These are phyloP conservation scores for Phascolomyces articulosus DNA, from an alignment of 371 early-diverging fungal species.

Conservation along the genomic window DNA sequence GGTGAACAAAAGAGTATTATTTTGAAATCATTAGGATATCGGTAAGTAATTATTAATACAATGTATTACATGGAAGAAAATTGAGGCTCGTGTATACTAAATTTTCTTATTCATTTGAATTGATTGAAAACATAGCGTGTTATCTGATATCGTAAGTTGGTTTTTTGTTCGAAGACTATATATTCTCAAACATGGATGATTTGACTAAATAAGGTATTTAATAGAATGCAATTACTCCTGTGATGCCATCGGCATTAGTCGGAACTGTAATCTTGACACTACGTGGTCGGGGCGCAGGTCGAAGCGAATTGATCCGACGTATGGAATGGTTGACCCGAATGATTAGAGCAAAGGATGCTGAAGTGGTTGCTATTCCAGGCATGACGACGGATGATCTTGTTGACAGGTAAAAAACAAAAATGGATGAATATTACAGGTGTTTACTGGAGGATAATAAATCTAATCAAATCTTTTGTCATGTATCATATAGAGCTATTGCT, in stretches of 20 bases:
- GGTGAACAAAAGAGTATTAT: slow-evolving; percentile 33
- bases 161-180: background rate
- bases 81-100: too few relatives aligned
- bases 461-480: too few relatives aligned
- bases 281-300: slow-evolving; percentile 82
- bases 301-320: slow-evolving; percentile 76
- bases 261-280: slow-evolving; percentile 83
- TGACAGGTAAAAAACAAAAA: slow-evolving; percentile 45
- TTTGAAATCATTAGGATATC: slow-evolving; percentile 55
- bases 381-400: slow-evolving; percentile 64
- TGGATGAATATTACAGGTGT: background rate
- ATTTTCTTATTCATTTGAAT: background rate
- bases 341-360: slow-evolving; percentile 72
- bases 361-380: slow-evolving; percentile 79
- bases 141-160: slow-evolving; percentile 70
- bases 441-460: too few relatives aligned
- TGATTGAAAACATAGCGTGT: slow-evolving; percentile 37
- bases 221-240: slow-evolving; percentile 67
- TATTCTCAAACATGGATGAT: background rate
- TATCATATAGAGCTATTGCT: background rate
- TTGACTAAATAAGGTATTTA: background rate
- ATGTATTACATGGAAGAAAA: too few relatives aligned
- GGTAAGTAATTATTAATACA: slow-evolving; percentile 22
- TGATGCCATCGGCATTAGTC: slow-evolving; percentile 87
- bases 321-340: slow-evolving; percentile 74